A percentile compares a stretch with the other conserved stretches of the same genome.
These are phyloP conservation scores for Laguncularia racemosa DNA, from an alignment of 345 rosid genomes.

Conservation along the genomic window DNA sequence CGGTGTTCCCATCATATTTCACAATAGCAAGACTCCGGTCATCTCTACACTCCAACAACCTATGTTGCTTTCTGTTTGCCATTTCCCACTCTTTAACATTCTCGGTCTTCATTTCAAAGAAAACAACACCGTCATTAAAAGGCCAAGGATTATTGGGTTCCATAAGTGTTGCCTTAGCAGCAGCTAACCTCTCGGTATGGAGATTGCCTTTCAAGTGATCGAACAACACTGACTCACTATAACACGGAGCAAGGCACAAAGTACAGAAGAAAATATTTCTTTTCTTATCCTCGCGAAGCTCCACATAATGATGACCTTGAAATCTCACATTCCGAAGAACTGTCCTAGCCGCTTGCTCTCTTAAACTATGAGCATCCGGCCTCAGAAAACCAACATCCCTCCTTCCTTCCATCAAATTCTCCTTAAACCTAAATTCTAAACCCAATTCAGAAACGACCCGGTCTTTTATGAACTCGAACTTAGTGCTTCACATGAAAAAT, in stretches of 20 bases:
- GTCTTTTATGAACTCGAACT: background rate
- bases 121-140: conserved; percentile 74
- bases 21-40: conserved; percentile 48
- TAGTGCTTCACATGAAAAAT: conserved; percentile 1
- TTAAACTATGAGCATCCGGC: conserved; percentile 35
- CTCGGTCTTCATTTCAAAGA: conserved; percentile 49
- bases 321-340: conserved; percentile 53
- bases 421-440: conserved; percentile 12
- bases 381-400: conserved; percentile 47
- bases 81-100: conserved; percentile 18
- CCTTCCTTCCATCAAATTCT: conserved; percentile 46
- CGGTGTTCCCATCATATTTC: conserved; percentile 26
- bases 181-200: conserved; percentile 59
- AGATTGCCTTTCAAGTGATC: conserved; percentile 77
- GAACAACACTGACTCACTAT: conserved; percentile 60
- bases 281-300: conserved; percentile 78
- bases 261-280: conserved; percentile 74
- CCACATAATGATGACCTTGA: conserved; percentile 71
- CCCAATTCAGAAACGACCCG: background rate
- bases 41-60: conserved; percentile 22
- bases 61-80: conserved; percentile 12
- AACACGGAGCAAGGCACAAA: conserved; percentile 79
- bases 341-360: conserved; percentile 60
- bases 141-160: conserved; percentile 76
- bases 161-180: conserved; percentile 67